A percentile compares a stretch with the other conserved stretches of the same genome.
Conservation (phyloP, 441 rosid genomes). For the Corymbia calophylla region DNA sequence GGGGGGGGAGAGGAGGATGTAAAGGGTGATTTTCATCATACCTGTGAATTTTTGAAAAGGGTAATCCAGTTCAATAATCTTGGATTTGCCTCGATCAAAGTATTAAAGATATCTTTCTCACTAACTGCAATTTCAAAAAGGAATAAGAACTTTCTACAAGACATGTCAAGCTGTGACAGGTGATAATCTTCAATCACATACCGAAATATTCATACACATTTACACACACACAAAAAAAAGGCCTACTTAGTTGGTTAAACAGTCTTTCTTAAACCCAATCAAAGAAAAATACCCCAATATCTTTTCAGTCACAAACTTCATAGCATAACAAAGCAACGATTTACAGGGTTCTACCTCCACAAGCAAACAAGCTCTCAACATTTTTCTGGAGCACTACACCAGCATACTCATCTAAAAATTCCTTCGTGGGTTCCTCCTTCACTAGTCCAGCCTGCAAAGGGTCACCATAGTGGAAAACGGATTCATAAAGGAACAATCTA, state of each 20-base stretch:
- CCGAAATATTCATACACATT: not conserved
- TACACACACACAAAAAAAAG: not conserved
- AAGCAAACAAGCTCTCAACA: constrained; percentile 86
- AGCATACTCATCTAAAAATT: constrained; percentile 65
- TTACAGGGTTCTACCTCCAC: constrained; percentile 62
- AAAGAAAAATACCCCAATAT: constrained; percentile 3
- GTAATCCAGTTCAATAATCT: constrained; percentile 73
- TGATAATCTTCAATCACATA: constrained; percentile 4
- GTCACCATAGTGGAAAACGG: not conserved
- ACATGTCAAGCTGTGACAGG: not conserved
- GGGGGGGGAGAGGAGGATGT: not conserved
- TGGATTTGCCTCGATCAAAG: constrained; percentile 67
- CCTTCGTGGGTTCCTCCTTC: constrained; percentile 50
- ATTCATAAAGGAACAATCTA: not conserved
- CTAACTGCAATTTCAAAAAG: constrained; percentile 44
- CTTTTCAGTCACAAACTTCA: not conserved
- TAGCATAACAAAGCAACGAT: constrained; percentile 7
- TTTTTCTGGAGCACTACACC: constrained; percentile 61
- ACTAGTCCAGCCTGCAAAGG: constrained; percentile 74
- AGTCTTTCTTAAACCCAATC: constrained; percentile 4
- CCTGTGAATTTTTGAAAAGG: constrained; percentile 66
- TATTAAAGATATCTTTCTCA: constrained; percentile 61
- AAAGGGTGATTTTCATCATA: not conserved
- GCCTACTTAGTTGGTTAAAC: not conserved
- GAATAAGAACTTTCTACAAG: constrained; percentile 12